These are phyloP conservation scores for Capsaspora owczarzaki DNA, from an alignment of 78 protist species.

Conservation along the genomic window DNA sequence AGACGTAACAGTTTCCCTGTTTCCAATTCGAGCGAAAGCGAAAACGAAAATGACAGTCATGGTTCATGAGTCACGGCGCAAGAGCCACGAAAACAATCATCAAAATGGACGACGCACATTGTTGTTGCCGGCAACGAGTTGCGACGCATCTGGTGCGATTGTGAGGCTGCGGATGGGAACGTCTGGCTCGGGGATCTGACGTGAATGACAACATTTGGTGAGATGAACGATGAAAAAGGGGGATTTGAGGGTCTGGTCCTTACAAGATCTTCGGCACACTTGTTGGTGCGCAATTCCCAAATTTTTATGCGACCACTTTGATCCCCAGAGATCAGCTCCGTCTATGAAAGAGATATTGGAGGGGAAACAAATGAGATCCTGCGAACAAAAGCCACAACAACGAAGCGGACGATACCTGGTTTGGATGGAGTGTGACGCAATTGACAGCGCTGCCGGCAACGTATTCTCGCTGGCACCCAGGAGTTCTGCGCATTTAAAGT, in stretches of 20 bases:
- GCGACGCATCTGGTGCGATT: constrained; percentile 51
- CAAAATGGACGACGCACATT: background rate
- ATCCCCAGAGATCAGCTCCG: constrained; percentile 77
- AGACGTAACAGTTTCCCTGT: constrained; percentile 65
- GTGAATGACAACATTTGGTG: background rate
- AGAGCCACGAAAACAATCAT: background rate
- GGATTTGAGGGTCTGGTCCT: background rate
- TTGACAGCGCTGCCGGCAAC: constrained; percentile 60
- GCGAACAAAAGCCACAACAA: background rate
- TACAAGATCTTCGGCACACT: constrained; percentile 62
- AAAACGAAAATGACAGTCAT: background rate
- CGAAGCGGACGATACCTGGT: constrained; percentile 46
- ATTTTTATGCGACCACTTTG: constrained; percentile 74
- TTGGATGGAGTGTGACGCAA: constrained; percentile 77
- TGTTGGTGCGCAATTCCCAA: constrained; percentile 74
- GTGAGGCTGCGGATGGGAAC: constrained; percentile 64
- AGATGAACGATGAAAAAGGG: background rate
- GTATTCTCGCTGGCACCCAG: constrained; percentile 73
- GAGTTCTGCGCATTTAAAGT: constrained; percentile 30
- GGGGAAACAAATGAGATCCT: background rate
- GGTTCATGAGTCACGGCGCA: background rate
- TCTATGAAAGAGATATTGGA: constrained; percentile 11
- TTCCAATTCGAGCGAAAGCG: background rate
- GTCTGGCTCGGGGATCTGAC: constrained; percentile 58
- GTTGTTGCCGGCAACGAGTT: constrained; percentile 73